Percentiles rank a stretch among this genome's conserved stretches.
These are phyloP conservation scores for Lichtheimia hyalospora DNA, from an alignment of 371 early-diverging fungal species.

Conservation along the genomic window DNA sequence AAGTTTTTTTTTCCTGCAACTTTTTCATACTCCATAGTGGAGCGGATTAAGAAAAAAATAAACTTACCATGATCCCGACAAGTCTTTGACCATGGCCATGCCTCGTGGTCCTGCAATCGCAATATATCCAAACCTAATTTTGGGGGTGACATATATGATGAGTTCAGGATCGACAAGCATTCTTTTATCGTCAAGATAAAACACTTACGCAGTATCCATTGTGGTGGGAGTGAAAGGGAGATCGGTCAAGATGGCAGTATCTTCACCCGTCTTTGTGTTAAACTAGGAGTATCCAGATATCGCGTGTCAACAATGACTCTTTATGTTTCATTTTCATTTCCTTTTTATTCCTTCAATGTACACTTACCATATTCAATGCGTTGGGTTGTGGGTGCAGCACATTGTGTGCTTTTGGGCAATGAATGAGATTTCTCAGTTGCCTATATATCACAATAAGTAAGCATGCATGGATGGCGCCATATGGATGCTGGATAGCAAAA, in stretches of 20 bases:
- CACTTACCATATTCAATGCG: conserved; percentile 14
- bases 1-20: background rate
- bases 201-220: conserved; percentile 18
- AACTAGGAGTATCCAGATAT: conserved; percentile 13
- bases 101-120: conserved; percentile 24
- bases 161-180: too few species aligned
- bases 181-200: too few species aligned
- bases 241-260: conserved; percentile 10
- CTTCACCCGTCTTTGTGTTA: conserved; percentile 15
- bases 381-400: conserved; percentile 15
- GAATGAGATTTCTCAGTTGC: conserved; percentile 21
- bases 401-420: conserved; percentile 3
- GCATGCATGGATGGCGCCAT: background rate
- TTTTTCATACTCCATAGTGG: too few species aligned
- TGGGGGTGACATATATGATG: too few species aligned
- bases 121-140: conserved; percentile 18
- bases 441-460: conserved; percentile 1
- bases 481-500: too few species aligned
- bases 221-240: conserved; percentile 20
- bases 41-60: conserved; percentile 2
- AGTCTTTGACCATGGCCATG: conserved; percentile 17
- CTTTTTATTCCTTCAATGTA: background rate
- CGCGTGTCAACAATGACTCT: background rate
- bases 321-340: background rate
- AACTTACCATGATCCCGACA: conserved; percentile 14